Evolutionary conservation across 306 rosid genomes (phyloP), one percentile per base, ranked within the genome.

Genomic region (Clitoria ternatea): DNA sequence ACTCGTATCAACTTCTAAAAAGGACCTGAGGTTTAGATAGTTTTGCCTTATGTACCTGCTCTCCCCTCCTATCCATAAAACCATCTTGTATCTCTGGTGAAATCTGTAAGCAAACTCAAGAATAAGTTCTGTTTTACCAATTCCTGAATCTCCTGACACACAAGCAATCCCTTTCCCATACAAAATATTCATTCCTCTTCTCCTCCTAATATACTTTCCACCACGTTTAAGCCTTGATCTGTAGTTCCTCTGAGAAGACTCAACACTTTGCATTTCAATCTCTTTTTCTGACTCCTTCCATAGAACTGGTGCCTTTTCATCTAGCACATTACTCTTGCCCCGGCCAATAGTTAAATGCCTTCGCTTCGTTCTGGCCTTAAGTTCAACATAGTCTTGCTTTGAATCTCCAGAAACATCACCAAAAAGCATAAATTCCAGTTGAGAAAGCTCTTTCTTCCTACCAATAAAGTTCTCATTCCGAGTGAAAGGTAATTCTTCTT

Each of bases 211-310:
- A 70, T 83, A 74, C 79, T 86, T 89, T 76, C 83, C 84, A 6
- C 86, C 64, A 8, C 84, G 69, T 80, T 84, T 92, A 9, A 81
- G 67, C 89, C 79, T 89, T 5, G 80, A 52, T 39, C 76, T 88
- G 23, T 80, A 80, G 55, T 78, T 77, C 82, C 71, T 77, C 19
- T 78, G 88, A 80, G 96, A 75, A 83, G 80, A 79, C 8, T 84
- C 86, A 29, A 81, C 30, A 77, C 86, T 74, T 68, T 89, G 92
- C 96, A 92, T 87, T 77, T 92, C 98, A 17, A 89, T 92, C 79
- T 92, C 98, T 45, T 81, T 92, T 57, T 92, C 98, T 1, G 96
- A 89, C 73, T 92, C 98, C 79, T 89, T 92, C 98, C 98, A 92
- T 10, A 88, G 82, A 75, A 87, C 85, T 32, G 92, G 96, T 73